phyloP scores from a whole-genome alignment of 805 yeast species.

The Candida sithepensis region DNA sequence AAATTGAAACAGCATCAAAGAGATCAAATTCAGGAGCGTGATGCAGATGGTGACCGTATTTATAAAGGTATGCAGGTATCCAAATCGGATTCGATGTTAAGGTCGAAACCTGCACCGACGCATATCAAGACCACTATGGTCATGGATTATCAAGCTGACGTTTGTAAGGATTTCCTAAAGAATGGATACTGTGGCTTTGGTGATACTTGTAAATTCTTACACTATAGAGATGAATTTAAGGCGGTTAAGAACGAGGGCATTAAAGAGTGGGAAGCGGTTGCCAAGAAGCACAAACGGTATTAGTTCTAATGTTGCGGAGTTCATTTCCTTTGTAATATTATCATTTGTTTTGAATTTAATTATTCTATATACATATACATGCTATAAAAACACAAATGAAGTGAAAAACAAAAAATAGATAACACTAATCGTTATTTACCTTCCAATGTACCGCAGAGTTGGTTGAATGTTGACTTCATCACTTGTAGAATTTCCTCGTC shows the following conservation, averaged over 20 bases:
- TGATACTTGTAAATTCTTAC: constrained; percentile 92
- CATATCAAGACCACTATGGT: constrained; percentile 63
- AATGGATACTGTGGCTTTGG: constrained; percentile 98
- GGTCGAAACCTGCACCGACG: constrained; percentile 30
- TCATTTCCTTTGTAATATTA: neutral
- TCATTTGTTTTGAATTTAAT: neutral
- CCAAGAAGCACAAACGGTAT: constrained; percentile 23
- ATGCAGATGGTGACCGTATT: constrained; percentile 19
- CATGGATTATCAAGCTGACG: constrained; percentile 87
- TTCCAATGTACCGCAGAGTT: constrained; percentile 1
- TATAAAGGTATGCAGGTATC: constrained; percentile 27
- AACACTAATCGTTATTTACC: neutral
- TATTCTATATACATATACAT: neutral
- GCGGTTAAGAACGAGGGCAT: constrained; percentile 36
- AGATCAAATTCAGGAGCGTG: constrained; percentile 12
- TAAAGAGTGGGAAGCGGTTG: constrained; percentile 61
- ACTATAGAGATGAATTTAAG: constrained; percentile 81
- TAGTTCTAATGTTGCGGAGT: constrained; percentile 1
- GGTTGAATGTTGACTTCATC: constrained; percentile 8
- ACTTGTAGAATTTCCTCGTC: constrained; percentile 2
- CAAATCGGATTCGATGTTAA: constrained; percentile 8
- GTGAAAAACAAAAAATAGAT: too few species aligned
- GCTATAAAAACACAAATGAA: neutral
- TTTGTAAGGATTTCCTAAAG: constrained; percentile 86
- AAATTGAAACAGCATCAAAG: neutral